Evolutionary conservation across 1,139 yeast species (phyloP).

Genomic region (Yamadazyma mexicana): DNA sequence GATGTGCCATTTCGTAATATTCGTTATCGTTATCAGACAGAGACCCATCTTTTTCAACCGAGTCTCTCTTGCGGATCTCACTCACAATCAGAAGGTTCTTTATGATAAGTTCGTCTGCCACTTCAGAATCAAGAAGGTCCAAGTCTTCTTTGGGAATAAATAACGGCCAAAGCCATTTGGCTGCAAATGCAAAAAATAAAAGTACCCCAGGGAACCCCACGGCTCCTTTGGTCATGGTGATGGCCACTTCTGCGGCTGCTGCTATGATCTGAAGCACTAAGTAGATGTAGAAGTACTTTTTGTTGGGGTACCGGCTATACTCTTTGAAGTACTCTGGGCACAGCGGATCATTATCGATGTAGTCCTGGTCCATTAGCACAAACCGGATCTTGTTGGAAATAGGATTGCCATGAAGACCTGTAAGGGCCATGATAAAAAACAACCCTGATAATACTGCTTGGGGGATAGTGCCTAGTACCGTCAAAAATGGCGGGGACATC

Average conservation of each 20-base stretch:
- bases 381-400: constrained; percentile 64
- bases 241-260: constrained; percentile 78
- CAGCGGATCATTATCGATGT: constrained; percentile 31
- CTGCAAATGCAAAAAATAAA: constrained; percentile 54
- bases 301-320: constrained; percentile 32
- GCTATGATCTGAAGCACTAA: constrained; percentile 62
- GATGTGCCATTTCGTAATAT: not conserved
- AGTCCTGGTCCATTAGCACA: constrained; percentile 60
- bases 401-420: constrained; percentile 69
- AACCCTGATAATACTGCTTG: constrained; percentile 92
- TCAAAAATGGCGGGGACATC: constrained; percentile 85
- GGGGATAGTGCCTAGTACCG: constrained; percentile 83
- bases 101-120: constrained; percentile 49
- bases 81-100: constrained; percentile 11
- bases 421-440: constrained; percentile 89
- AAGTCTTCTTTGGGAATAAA: constrained; percentile 66
- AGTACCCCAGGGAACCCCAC: constrained; percentile 92
- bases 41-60: constrained; percentile 2
- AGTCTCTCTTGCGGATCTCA: constrained; percentile 10
- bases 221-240: constrained; percentile 85
- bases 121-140: constrained; percentile 65
- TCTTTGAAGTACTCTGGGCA: constrained; percentile 40
- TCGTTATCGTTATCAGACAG: not conserved
- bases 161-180: constrained; percentile 67
- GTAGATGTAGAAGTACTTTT: constrained; percentile 57